A percentile compares a stretch with the other conserved stretches of the same genome.
These are phyloP conservation scores for Pseudocercospora fijiensis DNA, from an alignment of 2,329 filamentous ascomycete species.

Conservation along the genomic window DNA sequence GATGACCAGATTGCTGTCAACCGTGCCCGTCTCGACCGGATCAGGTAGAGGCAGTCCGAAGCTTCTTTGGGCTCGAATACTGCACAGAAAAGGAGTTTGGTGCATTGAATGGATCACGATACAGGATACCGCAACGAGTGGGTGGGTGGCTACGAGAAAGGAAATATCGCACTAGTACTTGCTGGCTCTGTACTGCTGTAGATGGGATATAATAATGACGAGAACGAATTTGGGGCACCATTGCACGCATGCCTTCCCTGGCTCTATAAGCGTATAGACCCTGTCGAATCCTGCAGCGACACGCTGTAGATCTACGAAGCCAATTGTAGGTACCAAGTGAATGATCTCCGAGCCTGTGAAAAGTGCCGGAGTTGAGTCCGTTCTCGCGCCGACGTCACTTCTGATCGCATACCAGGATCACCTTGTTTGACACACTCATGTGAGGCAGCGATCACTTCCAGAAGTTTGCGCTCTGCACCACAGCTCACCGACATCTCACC, in stretches of 20 bases:
- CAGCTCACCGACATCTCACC: slow-evolving; percentile 10
- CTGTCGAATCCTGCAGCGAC: background rate
- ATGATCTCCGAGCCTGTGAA: background rate
- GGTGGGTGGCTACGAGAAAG: background rate
- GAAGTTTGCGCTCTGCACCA: background rate
- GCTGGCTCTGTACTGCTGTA: slow-evolving; percentile 4
- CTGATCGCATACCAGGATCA: slow-evolving; percentile 3
- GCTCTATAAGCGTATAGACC: background rate
- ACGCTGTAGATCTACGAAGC: background rate
- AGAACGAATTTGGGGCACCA: background rate
- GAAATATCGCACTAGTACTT: background rate
- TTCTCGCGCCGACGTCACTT: background rate
- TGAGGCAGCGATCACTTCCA: slow-evolving; percentile 4
- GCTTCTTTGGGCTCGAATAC: background rate
- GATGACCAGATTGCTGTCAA: slow-evolving; percentile 80
- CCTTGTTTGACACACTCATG: background rate
- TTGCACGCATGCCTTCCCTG: background rate
- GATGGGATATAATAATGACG: background rate
- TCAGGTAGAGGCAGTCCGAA: slow-evolving; percentile 42
- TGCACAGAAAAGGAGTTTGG: slow-evolving; percentile 6
- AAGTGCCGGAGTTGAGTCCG: background rate
- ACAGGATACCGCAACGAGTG: background rate
- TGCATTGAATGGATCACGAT: background rate
- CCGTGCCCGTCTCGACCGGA: slow-evolving; percentile 67
- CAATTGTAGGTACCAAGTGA: background rate